Conservation (phyloP, 441 rosid genomes). For the Monsonia emarginata region DNA sequence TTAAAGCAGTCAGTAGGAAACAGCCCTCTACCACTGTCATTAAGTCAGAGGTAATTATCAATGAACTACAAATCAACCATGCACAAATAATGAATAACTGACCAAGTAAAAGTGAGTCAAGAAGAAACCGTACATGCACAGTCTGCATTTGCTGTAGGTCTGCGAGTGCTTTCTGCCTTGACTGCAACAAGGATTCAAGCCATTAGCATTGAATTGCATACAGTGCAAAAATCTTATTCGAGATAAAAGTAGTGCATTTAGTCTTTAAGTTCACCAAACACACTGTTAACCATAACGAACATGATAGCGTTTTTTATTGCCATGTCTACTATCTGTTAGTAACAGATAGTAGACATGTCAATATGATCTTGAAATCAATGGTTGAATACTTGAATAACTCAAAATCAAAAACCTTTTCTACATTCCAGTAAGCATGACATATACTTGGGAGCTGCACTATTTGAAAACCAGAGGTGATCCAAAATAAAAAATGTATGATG, state of each 20-base stretch:
- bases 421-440: background rate
- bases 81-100: constrained; percentile 18
- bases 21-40: too few species aligned
- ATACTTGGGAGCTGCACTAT: background rate
- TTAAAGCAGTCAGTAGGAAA: background rate
- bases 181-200: constrained; percentile 37
- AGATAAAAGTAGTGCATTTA: too few species aligned
- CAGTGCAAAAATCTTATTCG: background rate
- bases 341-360: too few species aligned
- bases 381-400: background rate
- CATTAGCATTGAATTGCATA: background rate
- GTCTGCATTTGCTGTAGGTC: constrained; percentile 66
- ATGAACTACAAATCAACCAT: constrained; percentile 5
- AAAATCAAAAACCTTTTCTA: background rate
- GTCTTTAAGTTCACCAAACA: background rate
- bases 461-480: background rate
- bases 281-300: background rate
- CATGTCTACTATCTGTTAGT: background rate
- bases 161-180: constrained; percentile 62
- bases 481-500: background rate
- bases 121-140: constrained; percentile 44
- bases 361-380: background rate
- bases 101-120: constrained; percentile 1
- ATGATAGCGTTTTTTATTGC: background rate
- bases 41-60: too few species aligned